Conservation (phyloP, 1,139 yeast species). For the Scheffersomyces titani region DNA sequence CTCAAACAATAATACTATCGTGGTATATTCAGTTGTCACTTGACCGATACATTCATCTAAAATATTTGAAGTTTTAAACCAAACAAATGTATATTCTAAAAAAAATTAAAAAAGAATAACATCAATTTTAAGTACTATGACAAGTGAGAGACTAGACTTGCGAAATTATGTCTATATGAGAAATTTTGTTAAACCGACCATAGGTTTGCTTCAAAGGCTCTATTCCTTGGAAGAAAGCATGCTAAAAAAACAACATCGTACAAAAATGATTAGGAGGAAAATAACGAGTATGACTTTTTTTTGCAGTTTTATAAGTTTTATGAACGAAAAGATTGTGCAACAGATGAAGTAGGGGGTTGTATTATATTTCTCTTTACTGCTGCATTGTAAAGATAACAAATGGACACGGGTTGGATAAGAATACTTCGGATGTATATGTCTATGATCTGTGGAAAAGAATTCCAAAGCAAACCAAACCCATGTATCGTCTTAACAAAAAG, state of each 20-base stretch:
- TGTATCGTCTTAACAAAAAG: slow-evolving; percentile 25
- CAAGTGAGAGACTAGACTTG: neutral
- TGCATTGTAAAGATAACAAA: neutral
- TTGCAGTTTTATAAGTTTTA: neutral
- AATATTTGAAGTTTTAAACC: neutral
- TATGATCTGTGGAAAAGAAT: neutral
- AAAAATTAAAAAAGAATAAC: neutral
- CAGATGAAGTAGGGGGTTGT: neutral
- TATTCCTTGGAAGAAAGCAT: neutral
- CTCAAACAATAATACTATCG: too few relatives aligned
- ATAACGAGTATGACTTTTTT: neutral
- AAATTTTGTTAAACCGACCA: neutral
- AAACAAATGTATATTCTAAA: neutral
- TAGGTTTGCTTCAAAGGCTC: neutral
- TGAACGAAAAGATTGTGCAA: neutral
- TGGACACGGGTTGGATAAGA: neutral
- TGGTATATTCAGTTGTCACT: too few relatives aligned
- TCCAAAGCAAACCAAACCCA: neutral
- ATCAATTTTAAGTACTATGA: neutral
- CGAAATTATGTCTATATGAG: neutral
- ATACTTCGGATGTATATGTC: neutral
- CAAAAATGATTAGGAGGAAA: neutral
- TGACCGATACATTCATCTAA: neutral
- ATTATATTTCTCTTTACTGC: neutral
- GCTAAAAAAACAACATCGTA: neutral